Conservation (phyloP, 345 rosid species). For the Crucihimalaya himalaica region DNA sequence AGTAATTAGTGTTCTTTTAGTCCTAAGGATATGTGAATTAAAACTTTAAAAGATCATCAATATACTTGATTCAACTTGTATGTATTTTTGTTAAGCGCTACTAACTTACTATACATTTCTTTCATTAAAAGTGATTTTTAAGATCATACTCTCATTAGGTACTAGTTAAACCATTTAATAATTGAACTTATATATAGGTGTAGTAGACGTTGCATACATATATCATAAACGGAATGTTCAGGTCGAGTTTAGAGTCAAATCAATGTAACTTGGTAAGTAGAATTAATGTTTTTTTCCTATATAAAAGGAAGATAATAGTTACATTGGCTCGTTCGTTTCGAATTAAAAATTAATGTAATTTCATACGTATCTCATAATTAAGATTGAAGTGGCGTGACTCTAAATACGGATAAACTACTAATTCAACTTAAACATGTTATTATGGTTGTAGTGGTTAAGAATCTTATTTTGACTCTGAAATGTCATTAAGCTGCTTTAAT, state of each 20-base stretch:
- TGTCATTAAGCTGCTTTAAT: background rate
- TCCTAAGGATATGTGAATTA: background rate
- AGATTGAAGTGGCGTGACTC: constrained; percentile 10
- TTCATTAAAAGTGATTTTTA: background rate
- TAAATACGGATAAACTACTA: constrained; percentile 24
- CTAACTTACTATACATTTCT: background rate
- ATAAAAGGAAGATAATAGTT: background rate
- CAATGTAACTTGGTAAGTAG: too few relatives aligned
- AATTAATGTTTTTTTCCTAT: too few relatives aligned
- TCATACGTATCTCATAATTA: background rate
- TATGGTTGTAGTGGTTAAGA: constrained; percentile 37
- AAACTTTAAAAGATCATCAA: background rate
- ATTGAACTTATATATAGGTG: background rate
- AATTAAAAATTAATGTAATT: too few relatives aligned
- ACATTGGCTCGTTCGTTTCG: background rate
- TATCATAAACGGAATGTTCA: background rate
- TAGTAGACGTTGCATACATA: background rate
- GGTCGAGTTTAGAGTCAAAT: background rate
- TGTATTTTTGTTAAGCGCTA: background rate
- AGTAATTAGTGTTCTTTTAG: background rate
- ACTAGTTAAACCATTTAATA: constrained; percentile 6
- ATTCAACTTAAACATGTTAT: constrained; percentile 12
- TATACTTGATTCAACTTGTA: background rate
- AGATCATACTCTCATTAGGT: background rate
- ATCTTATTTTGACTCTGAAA: constrained; percentile 6